These are phyloP conservation scores for Saprolegnia parasitica DNA, from an alignment of 352 stramenopile species.

Conservation along the genomic window DNA sequence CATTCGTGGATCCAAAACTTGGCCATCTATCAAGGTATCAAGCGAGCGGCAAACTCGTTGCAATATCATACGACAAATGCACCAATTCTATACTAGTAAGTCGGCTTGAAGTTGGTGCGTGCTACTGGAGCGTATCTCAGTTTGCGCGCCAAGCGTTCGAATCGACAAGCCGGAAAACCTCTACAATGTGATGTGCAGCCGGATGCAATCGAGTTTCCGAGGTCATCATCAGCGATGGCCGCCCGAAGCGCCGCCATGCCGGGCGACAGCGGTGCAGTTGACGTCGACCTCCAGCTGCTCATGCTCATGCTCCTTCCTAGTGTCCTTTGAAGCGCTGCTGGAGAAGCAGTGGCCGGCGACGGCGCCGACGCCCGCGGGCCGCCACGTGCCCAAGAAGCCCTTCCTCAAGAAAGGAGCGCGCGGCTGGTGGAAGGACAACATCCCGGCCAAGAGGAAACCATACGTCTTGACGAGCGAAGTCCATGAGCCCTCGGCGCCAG, in stretches of 20 bases:
- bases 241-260: constrained; percentile 10
- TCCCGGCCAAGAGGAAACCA: constrained; percentile 1
- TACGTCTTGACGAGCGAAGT: constrained; percentile 12
- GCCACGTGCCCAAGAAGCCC: constrained; percentile 39
- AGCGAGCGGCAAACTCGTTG: too few relatives aligned
- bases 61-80: too few relatives aligned
- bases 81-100: too few relatives aligned
- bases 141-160: neutral
- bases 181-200: neutral
- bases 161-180: neutral
- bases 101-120: too few relatives aligned
- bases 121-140: neutral
- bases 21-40: too few relatives aligned
- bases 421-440: constrained; percentile 63
- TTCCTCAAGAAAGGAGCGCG: constrained; percentile 71
- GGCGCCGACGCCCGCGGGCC: neutral
- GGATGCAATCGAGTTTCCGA: neutral
- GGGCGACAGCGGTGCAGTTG: constrained; percentile 13
- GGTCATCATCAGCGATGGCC: constrained; percentile 3
- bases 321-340: constrained; percentile 24
- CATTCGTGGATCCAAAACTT: too few relatives aligned
- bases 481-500: too few relatives aligned
- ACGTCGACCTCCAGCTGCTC: neutral
- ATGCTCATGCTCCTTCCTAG: constrained; percentile 10
- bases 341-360: constrained; percentile 2